Evolutionary conservation across 1,284 basidiomycete species (phyloP), one percentile per base, ranked within the genome.

Genomic region (Vanrija sp.): DNA sequence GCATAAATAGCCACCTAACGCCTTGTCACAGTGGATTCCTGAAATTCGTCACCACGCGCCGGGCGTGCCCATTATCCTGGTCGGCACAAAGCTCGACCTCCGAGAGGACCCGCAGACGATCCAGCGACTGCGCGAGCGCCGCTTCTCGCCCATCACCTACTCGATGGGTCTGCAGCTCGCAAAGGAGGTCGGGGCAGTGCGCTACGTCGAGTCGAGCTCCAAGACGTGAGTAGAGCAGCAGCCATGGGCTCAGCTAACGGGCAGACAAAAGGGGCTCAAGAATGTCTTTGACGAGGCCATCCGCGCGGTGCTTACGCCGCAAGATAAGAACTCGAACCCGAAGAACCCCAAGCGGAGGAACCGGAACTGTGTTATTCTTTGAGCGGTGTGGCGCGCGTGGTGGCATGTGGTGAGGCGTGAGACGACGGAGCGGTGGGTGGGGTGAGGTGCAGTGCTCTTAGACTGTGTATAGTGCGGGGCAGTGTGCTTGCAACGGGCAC

Each of bases 241-340:
- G 16, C 5, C 1, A 4, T 10, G 2, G 14, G 43, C 21, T 23
- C 21, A 23, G 14, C 14, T 9, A 12, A 7, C n/a, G 16, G 6
- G 12, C 46, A 53, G 69, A 10, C 73, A 75, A 61, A 66, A 71
- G 55, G 72, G 72, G 0, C 63, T 75, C 38, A 75, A 75, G 83
- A 92, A 88, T 53, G 92, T 96, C 43, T 97, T 97, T 74, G 93
- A 96, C 75, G 93, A 96, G 77, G 93, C 92, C 40, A 96, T 97
- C 70, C 86, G 93, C 8, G 75, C 77, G n/a, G 79, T 79, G 3
- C 66, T 79, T 15, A 72, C 73, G 1, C 78, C 79, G 7, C 66
- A 71, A 43, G 66, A 75, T 43, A 65, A 68, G 62, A 59, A 25
- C 9, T 47, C 42, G 12, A 52, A n/a, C 23, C n/a, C 16, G 14